A percentile compares a stretch with the other conserved stretches of the same genome.
Conservation (phyloP, 1,284 basidiomycete genomes). For the Abortiporus biennis region DNA sequence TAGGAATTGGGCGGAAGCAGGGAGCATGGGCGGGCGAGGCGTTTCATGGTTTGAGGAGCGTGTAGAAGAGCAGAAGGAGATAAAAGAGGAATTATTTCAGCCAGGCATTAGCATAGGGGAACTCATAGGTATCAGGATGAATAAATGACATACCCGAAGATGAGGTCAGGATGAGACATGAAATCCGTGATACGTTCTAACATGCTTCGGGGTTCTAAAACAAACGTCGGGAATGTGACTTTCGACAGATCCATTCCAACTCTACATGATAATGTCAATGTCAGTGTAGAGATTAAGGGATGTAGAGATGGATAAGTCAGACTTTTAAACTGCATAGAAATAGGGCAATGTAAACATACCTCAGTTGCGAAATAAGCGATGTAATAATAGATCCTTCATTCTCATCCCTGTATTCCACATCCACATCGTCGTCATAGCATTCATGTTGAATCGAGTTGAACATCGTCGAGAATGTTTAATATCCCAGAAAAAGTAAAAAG, state of each 20-base stretch:
- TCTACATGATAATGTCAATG: slow-evolving; percentile 30
- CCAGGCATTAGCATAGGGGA: too few species aligned
- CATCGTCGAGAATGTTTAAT: slow-evolving; percentile 21
- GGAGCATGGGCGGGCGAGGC: too few species aligned
- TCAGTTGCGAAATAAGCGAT: slow-evolving; percentile 81
- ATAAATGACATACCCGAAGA: slow-evolving; percentile 89
- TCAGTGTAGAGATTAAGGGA: background rate
- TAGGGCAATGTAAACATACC: slow-evolving; percentile 35
- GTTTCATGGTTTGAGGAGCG: too few species aligned
- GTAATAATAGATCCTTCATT: slow-evolving; percentile 77
- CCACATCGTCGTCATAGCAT: slow-evolving; percentile 14
- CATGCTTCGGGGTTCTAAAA: slow-evolving; percentile 90
- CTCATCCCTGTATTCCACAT: slow-evolving; percentile 49
- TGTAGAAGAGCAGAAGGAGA: slow-evolving; percentile 7
- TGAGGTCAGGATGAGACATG: slow-evolving; percentile 97
- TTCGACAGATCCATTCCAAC: slow-evolving; percentile 95
- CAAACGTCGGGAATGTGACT: slow-evolving; percentile 92
- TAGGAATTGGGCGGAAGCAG: too few species aligned
- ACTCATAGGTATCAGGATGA: too few species aligned
- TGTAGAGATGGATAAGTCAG: background rate
- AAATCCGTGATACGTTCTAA: slow-evolving; percentile 98
- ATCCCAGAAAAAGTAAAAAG: slow-evolving; percentile 9
- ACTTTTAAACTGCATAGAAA: too few species aligned
- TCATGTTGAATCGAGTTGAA: slow-evolving; percentile 16
- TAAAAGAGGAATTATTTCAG: too few species aligned